Percentiles rank a stretch among this genome's conserved stretches.
These are phyloP conservation scores for Pleurotus salmoneostramineus DNA, from an alignment of 768 basidiomycete species.

Conservation along the genomic window DNA sequence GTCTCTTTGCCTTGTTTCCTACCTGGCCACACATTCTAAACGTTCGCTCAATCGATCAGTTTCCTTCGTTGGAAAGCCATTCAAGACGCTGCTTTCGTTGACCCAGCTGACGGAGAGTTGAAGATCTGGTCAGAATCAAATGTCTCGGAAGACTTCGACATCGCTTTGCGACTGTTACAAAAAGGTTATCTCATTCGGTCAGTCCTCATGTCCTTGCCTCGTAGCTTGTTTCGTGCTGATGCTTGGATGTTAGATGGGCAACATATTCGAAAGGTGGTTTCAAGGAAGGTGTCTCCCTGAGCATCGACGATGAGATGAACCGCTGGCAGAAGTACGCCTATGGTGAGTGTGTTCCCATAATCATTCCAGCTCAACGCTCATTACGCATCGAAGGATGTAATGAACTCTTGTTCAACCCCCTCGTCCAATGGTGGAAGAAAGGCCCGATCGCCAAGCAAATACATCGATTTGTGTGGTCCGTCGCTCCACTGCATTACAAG, in stretches of 20 bases:
- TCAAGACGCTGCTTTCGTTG: conserved; percentile 77
- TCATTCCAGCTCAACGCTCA: conserved; percentile 46
- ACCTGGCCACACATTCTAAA: no score
- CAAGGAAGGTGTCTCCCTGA: conserved; percentile 89
- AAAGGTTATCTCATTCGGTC: conserved; percentile 67
- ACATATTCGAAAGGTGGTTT: conserved; percentile 83
- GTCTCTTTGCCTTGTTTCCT: no score
- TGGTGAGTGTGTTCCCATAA: conserved; percentile 53
- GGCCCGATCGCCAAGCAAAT: conserved; percentile 79
- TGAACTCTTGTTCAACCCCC: conserved; percentile 79
- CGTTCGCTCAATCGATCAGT: no score
- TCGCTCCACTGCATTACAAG: conserved; percentile 79
- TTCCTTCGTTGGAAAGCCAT: conserved; percentile 83
- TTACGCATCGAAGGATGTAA: conserved; percentile 40
- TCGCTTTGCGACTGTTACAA: conserved; percentile 61
- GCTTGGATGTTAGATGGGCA: conserved; percentile 61
- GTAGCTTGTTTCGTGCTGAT: neutral
- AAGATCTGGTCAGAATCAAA: conserved; percentile 80
- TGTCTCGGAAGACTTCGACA: conserved; percentile 82
- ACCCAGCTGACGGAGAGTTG: conserved; percentile 56
- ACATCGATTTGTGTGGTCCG: conserved; percentile 72
- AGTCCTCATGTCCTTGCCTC: conserved; percentile 9
- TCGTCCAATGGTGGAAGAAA: conserved; percentile 68
- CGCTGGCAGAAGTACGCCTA: conserved; percentile 81
- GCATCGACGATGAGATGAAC: conserved; percentile 85